Percentiles rank a stretch among this genome's conserved stretches.
Evolutionary conservation across 225 moss, liverwort and hornwort genomes (phyloP).

Genomic region (Bryum argenteum): DNA sequence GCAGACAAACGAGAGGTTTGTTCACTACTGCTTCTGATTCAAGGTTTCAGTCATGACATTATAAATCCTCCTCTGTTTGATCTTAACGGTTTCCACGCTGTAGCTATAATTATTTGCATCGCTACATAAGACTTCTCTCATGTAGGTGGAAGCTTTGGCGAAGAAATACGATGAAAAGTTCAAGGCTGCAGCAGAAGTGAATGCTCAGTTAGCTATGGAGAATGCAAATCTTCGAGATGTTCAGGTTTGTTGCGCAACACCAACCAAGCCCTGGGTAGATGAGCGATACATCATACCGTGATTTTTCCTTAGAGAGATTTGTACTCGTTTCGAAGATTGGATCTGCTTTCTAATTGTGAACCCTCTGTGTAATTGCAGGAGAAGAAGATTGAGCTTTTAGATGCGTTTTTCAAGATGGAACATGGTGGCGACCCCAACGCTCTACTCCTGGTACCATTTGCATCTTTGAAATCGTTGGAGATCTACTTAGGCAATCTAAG

Average conservation of each 20-base stretch:
- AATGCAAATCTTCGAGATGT: constrained; percentile 83
- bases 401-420: constrained; percentile 70
- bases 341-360: constrained; percentile 1
- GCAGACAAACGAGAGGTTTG: constrained; percentile 96
- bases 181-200: constrained; percentile 89
- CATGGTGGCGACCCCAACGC: constrained; percentile 68
- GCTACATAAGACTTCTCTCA: constrained; percentile 20
- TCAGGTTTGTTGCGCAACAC: constrained; percentile 53
- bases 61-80: constrained; percentile 9
- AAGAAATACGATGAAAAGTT: constrained; percentile 99
- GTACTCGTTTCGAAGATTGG: constrained; percentile 2
- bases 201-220: constrained; percentile 77
- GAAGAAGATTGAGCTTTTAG: constrained; percentile 64
- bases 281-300: constrained; percentile 5
- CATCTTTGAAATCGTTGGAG: background rate
- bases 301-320: constrained; percentile 7
- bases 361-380: constrained; percentile 44
- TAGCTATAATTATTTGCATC: constrained; percentile 12
- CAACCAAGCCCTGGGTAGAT: constrained; percentile 17
- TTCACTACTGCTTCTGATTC: constrained; percentile 22
- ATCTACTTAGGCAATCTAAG: constrained; percentile 10
- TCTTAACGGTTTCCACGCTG: constrained; percentile 15
- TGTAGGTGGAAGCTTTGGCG: constrained; percentile 84
- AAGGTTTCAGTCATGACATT: constrained; percentile 5
- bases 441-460: constrained; percentile 51